A percentile compares a stretch with the other conserved stretches of the same genome.
These are phyloP conservation scores for Elongisporangium prolatum DNA, from an alignment of 352 stramenopile species.

Conservation along the genomic window DNA sequence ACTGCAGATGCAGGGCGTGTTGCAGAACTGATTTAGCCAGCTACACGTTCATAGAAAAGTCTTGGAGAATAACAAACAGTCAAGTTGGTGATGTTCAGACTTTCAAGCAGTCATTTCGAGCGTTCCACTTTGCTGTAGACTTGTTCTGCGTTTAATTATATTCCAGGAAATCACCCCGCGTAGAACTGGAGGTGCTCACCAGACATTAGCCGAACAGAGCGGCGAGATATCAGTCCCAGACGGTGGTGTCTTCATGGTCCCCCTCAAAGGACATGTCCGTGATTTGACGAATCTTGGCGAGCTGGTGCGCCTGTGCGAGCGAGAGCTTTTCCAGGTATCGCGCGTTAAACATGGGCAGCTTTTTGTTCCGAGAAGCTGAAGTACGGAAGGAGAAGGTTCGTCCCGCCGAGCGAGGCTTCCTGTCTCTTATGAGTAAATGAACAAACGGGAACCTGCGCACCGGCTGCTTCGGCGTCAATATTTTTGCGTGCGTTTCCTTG, in stretches of 20 bases:
- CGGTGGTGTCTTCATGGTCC: conserved; percentile 15
- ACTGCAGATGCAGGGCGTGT: conserved; percentile 65
- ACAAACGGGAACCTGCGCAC: neutral
- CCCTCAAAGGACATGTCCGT: conserved; percentile 18
- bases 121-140: no score
- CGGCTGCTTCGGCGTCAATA: neutral
- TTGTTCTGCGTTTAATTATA: no score
- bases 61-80: neutral
- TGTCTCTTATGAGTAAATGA: neutral
- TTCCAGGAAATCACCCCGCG: no score
- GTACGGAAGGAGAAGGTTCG: neutral
- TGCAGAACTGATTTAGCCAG: conserved; percentile 17
- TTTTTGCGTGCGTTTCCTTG: conserved; percentile 13
- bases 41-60: neutral
- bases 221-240: neutral
- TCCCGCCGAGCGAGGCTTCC: neutral
- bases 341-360: conserved; percentile 17
- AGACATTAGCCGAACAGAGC: no score
- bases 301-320: conserved; percentile 25
- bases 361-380: conserved; percentile 3
- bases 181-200: no score
- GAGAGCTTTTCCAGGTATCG: conserved; percentile 30
- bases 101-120: neutral
- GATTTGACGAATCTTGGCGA: conserved; percentile 24
- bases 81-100: neutral